Evolutionary conservation across 805 yeast genomes (phyloP).

Genomic region (Lachancea quebecensis): DNA sequence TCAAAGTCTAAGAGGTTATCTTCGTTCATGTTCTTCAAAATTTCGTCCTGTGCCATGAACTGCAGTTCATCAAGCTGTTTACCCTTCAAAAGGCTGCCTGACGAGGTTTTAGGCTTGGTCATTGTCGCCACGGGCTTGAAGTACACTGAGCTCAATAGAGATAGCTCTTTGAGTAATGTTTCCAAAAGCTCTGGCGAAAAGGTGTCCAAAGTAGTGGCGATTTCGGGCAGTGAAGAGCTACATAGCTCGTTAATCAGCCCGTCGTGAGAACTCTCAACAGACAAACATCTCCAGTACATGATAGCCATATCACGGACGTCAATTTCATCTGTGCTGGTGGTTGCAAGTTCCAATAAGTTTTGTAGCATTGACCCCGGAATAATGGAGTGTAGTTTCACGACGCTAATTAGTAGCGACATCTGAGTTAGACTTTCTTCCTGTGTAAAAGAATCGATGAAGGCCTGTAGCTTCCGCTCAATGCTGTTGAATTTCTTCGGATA

Average conservation of each 20-base stretch:
- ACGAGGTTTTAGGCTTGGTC: conserved; percentile 37
- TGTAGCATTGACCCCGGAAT: conserved; percentile 46
- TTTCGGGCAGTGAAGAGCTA: conserved; percentile 54
- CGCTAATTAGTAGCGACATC: conserved; percentile 49
- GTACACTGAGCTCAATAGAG: conserved; percentile 82
- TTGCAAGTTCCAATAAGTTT: conserved; percentile 52
- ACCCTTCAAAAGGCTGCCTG: conserved; percentile 35
- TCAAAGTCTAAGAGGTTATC: conserved; percentile 85
- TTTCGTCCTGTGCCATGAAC: conserved; percentile 69
- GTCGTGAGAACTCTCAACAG: conserved; percentile 33
- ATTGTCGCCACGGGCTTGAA: conserved; percentile 73
- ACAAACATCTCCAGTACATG: conserved; percentile 71
- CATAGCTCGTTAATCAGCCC: conserved; percentile 23
- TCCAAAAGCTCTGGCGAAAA: conserved; percentile 65
- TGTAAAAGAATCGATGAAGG: conserved; percentile 44
- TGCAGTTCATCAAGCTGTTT: conserved; percentile 72
- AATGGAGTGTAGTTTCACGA: conserved; percentile 49
- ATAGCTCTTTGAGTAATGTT: conserved; percentile 64
- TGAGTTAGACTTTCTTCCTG: conserved; percentile 59
- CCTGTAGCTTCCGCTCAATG: conserved; percentile 40
- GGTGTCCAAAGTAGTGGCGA: conserved; percentile 62
- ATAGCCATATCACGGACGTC: conserved; percentile 78
- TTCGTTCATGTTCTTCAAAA: conserved; percentile 54
- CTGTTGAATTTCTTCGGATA: conserved; percentile 55
- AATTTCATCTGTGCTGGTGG: conserved; percentile 59